Conservation (phyloP, 2,329 filamentous ascomycete species). For the Fusarium paranaense region DNA sequence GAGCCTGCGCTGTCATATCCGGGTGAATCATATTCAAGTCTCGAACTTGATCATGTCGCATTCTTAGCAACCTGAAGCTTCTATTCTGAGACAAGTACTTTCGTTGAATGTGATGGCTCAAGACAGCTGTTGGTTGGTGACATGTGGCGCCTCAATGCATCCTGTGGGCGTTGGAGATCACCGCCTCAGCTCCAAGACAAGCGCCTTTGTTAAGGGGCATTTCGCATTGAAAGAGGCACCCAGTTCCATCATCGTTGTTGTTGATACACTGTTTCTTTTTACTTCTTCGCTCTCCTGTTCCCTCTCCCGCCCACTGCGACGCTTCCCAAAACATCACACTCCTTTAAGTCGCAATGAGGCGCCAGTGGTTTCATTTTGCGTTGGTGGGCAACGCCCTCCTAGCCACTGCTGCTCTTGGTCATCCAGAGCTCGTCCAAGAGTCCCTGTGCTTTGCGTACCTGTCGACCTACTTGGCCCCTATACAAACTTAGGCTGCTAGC, state of each 20-base stretch:
- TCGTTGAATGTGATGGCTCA: neutral
- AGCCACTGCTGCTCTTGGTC: neutral
- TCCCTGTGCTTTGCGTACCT: conserved; percentile 6
- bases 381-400: neutral
- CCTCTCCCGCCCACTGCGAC: neutral
- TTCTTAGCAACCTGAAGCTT: accelerated
- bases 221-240: neutral
- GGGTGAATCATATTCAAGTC: neutral
- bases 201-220: neutral
- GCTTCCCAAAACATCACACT: neutral
- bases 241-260: neutral
- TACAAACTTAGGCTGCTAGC: neutral
- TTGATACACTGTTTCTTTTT: neutral
- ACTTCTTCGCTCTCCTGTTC: neutral
- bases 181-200: neutral
- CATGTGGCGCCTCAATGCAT: neutral
- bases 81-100: neutral
- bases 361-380: neutral
- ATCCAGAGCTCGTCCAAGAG: neutral
- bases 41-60: neutral
- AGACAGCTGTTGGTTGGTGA: neutral
- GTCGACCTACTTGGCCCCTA: neutral
- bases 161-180: neutral
- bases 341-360: neutral
- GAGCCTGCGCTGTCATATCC: neutral